These are phyloP conservation scores for Ophiostoma sp. DNA, from an alignment of 2,329 filamentous ascomycete species.

Conservation along the genomic window DNA sequence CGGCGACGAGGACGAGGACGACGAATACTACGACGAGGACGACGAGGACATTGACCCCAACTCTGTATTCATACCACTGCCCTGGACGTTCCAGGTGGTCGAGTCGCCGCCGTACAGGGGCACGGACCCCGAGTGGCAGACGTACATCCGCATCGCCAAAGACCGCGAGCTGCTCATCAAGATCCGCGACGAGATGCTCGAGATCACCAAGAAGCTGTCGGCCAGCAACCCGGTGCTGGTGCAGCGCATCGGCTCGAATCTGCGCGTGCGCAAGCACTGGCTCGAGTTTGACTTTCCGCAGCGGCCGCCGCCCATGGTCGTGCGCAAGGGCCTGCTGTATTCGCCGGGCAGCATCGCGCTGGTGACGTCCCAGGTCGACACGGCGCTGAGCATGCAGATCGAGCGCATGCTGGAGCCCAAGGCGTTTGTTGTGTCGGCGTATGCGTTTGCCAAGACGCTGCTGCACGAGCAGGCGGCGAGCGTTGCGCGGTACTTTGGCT, in stretches of 20 bases:
- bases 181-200: constrained; percentile 44
- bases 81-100: constrained; percentile 50
- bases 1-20: constrained; percentile 17
- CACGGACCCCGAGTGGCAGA: constrained; percentile 58
- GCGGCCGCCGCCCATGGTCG: constrained; percentile 54
- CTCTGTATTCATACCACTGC: constrained; percentile 56
- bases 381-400: constrained; percentile 35
- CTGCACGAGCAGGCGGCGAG: constrained; percentile 42
- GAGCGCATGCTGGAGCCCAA: constrained; percentile 51
- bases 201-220: constrained; percentile 40
- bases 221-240: constrained; percentile 41
- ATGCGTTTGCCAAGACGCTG: constrained; percentile 48
- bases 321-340: constrained; percentile 44
- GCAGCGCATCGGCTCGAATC: constrained; percentile 43
- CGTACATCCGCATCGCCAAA: constrained; percentile 54
- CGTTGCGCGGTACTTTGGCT: constrained; percentile 44
- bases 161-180: constrained; percentile 44
- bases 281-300: constrained; percentile 57
- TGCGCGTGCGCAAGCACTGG: constrained; percentile 51
- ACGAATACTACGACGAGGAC: constrained; percentile 15
- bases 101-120: constrained; percentile 48
- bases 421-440: constrained; percentile 46
- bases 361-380: constrained; percentile 25
- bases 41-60: constrained; percentile 7
- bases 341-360: constrained; percentile 21